phyloP scores from a whole-genome alignment of 202 grass and related monocot genomes.

The Bolboschoenoplectus hybrid region DNA sequence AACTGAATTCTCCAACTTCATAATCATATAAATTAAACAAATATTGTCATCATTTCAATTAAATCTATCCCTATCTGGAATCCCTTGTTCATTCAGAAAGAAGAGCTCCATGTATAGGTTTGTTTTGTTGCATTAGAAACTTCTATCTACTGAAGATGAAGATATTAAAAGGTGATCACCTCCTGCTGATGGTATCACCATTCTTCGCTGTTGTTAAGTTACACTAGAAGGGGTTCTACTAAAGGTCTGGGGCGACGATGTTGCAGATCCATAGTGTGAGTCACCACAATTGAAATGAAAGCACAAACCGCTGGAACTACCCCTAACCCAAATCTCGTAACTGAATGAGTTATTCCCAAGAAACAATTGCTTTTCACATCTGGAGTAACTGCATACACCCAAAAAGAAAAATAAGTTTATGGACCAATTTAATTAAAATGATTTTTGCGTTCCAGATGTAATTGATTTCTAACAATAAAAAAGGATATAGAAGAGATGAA shows the following conservation, averaged over 20 bases:
- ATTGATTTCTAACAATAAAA: slow-evolving; percentile 2
- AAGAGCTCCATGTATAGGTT: no score
- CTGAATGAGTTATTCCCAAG: slow-evolving; percentile 46
- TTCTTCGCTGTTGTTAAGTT: slow-evolving; percentile 22
- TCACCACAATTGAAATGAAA: slow-evolving; percentile 64
- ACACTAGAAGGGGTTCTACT: slow-evolving; percentile 81
- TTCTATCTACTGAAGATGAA: not conserved
- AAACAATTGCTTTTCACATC: slow-evolving; percentile 37
- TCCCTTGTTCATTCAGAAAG: not conserved
- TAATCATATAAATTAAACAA: not conserved
- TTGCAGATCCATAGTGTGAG: slow-evolving; percentile 90
- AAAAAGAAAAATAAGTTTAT: not conserved
- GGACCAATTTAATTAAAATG: not conserved
- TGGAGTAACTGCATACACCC: slow-evolving; percentile 49
- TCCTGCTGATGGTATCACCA: not conserved
- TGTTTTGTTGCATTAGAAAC: not conserved
- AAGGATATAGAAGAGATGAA: not conserved
- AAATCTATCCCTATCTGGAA: slow-evolving; percentile 18
- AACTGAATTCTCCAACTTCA: slow-evolving; percentile 34
- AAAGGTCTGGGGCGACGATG: slow-evolving; percentile 56
- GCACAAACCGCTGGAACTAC: slow-evolving; percentile 77
- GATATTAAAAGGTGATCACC: not conserved
- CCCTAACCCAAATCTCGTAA: slow-evolving; percentile 78
- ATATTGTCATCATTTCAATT: not conserved
- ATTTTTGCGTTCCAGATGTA: not conserved